Evolutionary conservation across 2,329 filamentous ascomycete species (phyloP).

Genomic region (Talaromyces sp.): DNA sequence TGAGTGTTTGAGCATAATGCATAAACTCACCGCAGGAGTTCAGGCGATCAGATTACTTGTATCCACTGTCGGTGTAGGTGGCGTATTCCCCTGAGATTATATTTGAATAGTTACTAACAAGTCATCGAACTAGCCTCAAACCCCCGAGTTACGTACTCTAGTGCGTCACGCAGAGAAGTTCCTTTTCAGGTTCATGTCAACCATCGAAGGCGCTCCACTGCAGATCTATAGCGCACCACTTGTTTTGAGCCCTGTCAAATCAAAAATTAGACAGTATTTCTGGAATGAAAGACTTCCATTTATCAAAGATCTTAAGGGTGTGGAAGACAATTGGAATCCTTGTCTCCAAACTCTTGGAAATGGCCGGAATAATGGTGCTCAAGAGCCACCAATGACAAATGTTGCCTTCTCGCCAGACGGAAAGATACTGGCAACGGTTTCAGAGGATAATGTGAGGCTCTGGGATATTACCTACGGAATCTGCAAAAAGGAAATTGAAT

Average conservation of each 20-base stretch:
- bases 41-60: background rate
- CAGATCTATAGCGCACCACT: background rate
- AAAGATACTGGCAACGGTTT: background rate
- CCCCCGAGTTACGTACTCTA: background rate
- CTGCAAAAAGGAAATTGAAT: background rate
- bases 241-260: background rate
- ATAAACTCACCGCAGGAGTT: background rate
- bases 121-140: background rate
- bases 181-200: background rate
- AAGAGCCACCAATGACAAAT: background rate
- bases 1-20: background rate
- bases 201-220: background rate
- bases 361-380: background rate
- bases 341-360: background rate
- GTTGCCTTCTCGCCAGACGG: background rate
- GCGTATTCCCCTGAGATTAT: background rate
- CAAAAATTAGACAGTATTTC: background rate
- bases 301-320: background rate
- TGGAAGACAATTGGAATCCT: background rate
- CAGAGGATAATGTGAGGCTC: background rate
- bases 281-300: background rate
- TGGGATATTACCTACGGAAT: background rate
- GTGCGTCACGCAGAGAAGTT: background rate
- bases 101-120: background rate
- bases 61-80: background rate